phyloP scores from a whole-genome alignment of 2,329 filamentous ascomycete species.

The Clonostachys byssicola region DNA sequence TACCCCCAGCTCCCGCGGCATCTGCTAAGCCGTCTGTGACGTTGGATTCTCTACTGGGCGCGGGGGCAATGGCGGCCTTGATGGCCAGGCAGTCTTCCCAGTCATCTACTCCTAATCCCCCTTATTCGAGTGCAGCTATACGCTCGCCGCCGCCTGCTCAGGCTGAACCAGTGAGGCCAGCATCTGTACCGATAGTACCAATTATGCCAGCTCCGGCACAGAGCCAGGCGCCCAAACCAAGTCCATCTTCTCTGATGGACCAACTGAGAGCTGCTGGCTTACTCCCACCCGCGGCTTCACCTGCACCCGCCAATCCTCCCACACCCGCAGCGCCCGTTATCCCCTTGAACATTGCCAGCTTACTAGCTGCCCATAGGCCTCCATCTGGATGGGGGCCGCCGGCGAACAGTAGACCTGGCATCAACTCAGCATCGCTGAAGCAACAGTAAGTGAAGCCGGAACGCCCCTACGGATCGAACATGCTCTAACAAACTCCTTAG shows the following conservation, averaged over 20 bases:
- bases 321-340: constrained; percentile 20
- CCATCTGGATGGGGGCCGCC: background rate
- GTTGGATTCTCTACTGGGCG: constrained; percentile 54
- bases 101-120: constrained; percentile 36
- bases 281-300: constrained; percentile 34
- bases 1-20: constrained; percentile 11
- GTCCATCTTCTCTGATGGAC: constrained; percentile 54
- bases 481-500: constrained; percentile 32
- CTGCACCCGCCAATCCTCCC: constrained; percentile 20
- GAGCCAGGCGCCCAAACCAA: constrained; percentile 21
- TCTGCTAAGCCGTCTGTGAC: constrained; percentile 28
- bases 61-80: constrained; percentile 55
- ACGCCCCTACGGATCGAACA: too few species aligned
- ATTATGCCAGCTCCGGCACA: constrained; percentile 14
- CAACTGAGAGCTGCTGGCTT: constrained; percentile 67
- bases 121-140: constrained; percentile 30
- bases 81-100: constrained; percentile 52
- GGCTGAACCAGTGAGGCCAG: constrained; percentile 19
- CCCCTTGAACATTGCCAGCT: constrained; percentile 27
- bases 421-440: constrained; percentile 58
- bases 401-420: constrained; percentile 10
- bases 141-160: constrained; percentile 44
- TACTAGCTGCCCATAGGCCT: constrained; percentile 18
- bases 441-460: constrained; percentile 51
- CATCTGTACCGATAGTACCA: constrained; percentile 5